phyloP scores from a whole-genome alignment of 2,329 filamentous ascomycete species.

The Coniochaeta sp. region DNA sequence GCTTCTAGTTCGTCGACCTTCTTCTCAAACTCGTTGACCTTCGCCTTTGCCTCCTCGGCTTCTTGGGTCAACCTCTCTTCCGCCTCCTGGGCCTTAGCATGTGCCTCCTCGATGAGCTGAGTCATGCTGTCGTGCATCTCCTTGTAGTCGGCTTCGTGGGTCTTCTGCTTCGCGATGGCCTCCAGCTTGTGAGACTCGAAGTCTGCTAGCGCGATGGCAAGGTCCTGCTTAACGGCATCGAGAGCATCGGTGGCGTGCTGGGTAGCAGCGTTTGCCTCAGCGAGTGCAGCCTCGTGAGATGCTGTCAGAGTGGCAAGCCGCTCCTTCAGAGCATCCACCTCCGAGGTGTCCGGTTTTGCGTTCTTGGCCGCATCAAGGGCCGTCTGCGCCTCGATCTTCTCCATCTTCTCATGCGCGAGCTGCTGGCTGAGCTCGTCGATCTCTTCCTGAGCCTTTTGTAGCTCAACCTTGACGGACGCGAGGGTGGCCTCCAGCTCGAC shows the following conservation, averaged over 20 bases:
- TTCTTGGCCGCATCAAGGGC: conserved; percentile 52
- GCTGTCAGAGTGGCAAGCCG: conserved; percentile 43
- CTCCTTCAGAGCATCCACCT: conserved; percentile 41
- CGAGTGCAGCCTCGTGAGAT: conserved; percentile 35
- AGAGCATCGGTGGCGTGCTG: conserved; percentile 24
- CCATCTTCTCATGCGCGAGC: conserved; percentile 52
- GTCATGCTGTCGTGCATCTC: conserved; percentile 58
- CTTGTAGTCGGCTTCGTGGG: conserved; percentile 51
- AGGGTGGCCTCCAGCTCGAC: conserved; percentile 28
- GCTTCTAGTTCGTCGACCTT: conserved; percentile 43
- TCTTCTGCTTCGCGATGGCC: conserved; percentile 44
- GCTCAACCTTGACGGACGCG: conserved; percentile 11
- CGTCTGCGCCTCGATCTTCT: conserved; percentile 50
- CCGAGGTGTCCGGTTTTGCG: conserved; percentile 48
- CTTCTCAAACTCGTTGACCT: conserved; percentile 34
- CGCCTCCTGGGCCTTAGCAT: conserved; percentile 42
- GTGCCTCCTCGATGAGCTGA: conserved; percentile 51
- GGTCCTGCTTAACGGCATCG: conserved; percentile 15
- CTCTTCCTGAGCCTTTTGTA: conserved; percentile 40
- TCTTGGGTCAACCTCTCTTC: conserved; percentile 23
- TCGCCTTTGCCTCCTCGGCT: conserved; percentile 32
- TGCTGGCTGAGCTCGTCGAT: conserved; percentile 41
- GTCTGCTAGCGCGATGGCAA: conserved; percentile 39
- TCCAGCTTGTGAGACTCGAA: conserved; percentile 44
- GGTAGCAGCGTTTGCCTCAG: conserved; percentile 19